Base-by-base conservation (phyloP, 371 early-diverging fungal species). In the Mortierella sp. region DNA sequence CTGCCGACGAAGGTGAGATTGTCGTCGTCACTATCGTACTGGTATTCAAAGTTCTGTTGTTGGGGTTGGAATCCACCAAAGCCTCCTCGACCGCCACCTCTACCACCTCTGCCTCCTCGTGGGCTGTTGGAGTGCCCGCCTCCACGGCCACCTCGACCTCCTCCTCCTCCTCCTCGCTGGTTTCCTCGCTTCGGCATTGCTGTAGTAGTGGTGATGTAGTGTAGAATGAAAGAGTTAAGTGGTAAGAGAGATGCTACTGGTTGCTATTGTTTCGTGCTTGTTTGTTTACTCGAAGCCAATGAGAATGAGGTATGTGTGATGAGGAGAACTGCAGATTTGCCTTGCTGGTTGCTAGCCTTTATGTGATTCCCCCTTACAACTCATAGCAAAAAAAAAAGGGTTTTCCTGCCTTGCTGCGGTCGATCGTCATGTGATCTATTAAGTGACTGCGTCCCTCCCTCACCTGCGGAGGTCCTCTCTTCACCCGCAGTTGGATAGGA, bases 121-220 rank as follows among this genome's bases (percentile, higher is more conserved):
- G 74, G 31, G 14, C 42, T 38, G 42, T 58, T 79, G 55, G 55
- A 65, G 24, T 75, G 71, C 9, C 85, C 82, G n/a, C 85, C 86
- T 82, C 84, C 72, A 55, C 81, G 76, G 31, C 82, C 74, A 24
- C 80, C 72, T 47, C 79, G 76, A n/a, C 82, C 73, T n/a, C 73
- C 16, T 26, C 80, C 75, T 48, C 80, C 70, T 38, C 76, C 77
- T 50, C 77, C 72, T 6, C 55, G 76, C 65, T 84, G 77, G 31
- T 73, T 78, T 54, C 81, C 76, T 80, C 78, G 54, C 68, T 80
- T 76, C 28, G 81, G 73, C 84, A 84, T 84, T 70, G 63, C 48
- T 28, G 54, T 14, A 19, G 14, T 47, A 28, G 47, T 72, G 72
- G 19, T 44, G 58, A n/a, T n/a, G 31, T 34, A 31, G 34, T 63